Base-by-base conservation (phyloP, 352 stramenopile genomes). In the Globisporangium camurandrum region DNA sequence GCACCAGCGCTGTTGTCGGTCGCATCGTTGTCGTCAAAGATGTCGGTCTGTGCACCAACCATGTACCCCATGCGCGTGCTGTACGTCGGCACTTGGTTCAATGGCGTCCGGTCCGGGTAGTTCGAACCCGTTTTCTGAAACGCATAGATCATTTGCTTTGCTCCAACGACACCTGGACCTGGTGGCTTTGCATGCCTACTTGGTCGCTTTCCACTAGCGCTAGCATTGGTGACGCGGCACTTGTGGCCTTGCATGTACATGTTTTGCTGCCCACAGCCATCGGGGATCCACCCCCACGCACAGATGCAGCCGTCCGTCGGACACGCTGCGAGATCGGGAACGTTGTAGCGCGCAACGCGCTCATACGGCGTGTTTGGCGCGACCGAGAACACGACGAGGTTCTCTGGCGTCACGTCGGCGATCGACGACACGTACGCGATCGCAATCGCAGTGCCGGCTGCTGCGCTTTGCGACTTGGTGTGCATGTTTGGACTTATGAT, bases 111-210 rank as follows among this genome's bases (percentile, higher is more conserved):
- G 14, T 46, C 41, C 12, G 22, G 9, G 41, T 30, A 26, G 41
- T 46, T 46, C 12, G 31, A 34, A 16, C 41, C 41, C 24, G 41
- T 34, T 24, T 46, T 46, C 41, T 46, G 41, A 24, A 46, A 46
- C 41, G 41, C 41, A n/a, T 30, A 46, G 41, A 46, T 46, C 12
- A 46, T 27, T 17, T 46, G 41, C 41, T 46, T 46, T n/a, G 41
- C 23, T 30, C 41, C 41, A 10, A 12, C 12, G 12, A 46, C 41
- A 1, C 23, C 23, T 34, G 41, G 24, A 12, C 40, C 40, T 20
- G 40, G 40, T 5, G 40, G 14, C 22, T 30, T 33, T 3, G 40
- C 40, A n/a, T n/a, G n/a, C 22, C 17, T 46, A 14, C 40, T 24
- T 1, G 40, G 40, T 14, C 20, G n/a, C 19, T 27, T 27, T 22